These are phyloP conservation scores for Patellifolia procumbens DNA, from an alignment of 179 eudicot species.

Conservation along the genomic window DNA sequence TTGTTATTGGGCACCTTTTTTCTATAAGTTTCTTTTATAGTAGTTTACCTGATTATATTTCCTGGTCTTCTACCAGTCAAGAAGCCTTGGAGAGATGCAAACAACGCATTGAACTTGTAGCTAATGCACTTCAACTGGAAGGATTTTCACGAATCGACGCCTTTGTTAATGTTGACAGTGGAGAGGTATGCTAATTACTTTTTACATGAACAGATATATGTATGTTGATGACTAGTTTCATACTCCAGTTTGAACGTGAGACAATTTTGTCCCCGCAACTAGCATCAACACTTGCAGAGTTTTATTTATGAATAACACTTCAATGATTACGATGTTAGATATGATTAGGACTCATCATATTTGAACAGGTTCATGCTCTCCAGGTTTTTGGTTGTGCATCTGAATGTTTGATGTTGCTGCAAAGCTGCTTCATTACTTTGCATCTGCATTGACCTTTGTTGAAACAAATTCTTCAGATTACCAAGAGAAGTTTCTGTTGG, in stretches of 20 bases:
- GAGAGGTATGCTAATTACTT: conserved; percentile 56
- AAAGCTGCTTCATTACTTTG: too few species aligned
- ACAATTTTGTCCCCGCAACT: background rate
- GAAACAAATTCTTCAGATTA: background rate
- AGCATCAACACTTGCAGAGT: background rate
- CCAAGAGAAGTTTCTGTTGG: background rate
- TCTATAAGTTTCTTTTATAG: background rate
- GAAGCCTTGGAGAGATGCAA: conserved; percentile 68
- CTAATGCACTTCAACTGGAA: conserved; percentile 75
- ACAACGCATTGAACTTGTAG: conserved; percentile 70
- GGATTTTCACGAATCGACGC: conserved; percentile 97
- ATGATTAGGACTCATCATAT: too few species aligned
- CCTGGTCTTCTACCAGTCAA: conserved; percentile 37
- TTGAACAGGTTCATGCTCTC: too few species aligned
- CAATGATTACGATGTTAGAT: too few species aligned
- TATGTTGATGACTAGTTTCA: background rate
- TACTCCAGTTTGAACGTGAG: background rate
- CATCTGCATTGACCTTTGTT: too few species aligned
- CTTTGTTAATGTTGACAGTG: conserved; percentile 77
- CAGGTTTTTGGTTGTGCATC: too few species aligned
- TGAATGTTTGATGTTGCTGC: too few species aligned
- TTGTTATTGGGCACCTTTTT: background rate
- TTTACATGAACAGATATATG: too few species aligned
- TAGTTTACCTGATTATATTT: background rate
- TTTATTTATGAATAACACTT: too few species aligned